Base-by-base conservation (phyloP, 2,329 filamentous ascomycete species). In the Ceratocystis alfenasii region DNA sequence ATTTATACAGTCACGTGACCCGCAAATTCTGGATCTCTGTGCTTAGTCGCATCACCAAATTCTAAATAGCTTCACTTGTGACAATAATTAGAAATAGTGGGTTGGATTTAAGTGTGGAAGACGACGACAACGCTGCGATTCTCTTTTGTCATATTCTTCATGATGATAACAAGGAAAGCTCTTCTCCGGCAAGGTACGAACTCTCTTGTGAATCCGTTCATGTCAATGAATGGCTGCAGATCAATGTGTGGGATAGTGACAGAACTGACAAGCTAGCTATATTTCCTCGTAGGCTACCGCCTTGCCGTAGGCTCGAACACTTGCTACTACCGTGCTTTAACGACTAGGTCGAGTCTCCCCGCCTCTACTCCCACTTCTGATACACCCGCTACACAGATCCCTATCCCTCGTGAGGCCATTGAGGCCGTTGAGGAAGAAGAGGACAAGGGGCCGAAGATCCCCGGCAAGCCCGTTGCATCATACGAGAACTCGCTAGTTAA, bases 121-220 rank as follows among this genome's bases (percentile, higher is more conserved):
- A 22, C 61, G 45, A 62, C 62, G 30, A 36, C 48, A 15, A 20
- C 48, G 20, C 48, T 22, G n/a, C 48, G n/a, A 64, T 55, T 64
- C 12, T 20, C 15, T n/a, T 36, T 15, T 33, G 22, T 41, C 46
- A 62, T 41, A 28, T 48, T 45, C 36, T 10, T 44, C 50, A 65
- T 44, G 70, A 85, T 85, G 83, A 83, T 84, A 71, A 71, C 82
- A 70, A 79, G 81, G 76, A 83, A 78, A 72, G 74, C 77, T 69
- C 76, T 76, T 64, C 74, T 79, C 73, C 81, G 81, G 80, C 77
- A 83, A 73, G 78, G 83, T 84, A 75, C 71, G 78, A 70, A 3
- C 3, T 20, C 10, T 41, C 36, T n/a, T 6, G 8, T 6, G 41
- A 30, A 8, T 33, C 12, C 12, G 33, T 20, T 48, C 15, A 15